A percentile compares a stretch with the other conserved stretches of the same genome.
These are phyloP conservation scores for Dysphania ambrosioides DNA, from an alignment of 148 eudicot species.

Conservation along the genomic window DNA sequence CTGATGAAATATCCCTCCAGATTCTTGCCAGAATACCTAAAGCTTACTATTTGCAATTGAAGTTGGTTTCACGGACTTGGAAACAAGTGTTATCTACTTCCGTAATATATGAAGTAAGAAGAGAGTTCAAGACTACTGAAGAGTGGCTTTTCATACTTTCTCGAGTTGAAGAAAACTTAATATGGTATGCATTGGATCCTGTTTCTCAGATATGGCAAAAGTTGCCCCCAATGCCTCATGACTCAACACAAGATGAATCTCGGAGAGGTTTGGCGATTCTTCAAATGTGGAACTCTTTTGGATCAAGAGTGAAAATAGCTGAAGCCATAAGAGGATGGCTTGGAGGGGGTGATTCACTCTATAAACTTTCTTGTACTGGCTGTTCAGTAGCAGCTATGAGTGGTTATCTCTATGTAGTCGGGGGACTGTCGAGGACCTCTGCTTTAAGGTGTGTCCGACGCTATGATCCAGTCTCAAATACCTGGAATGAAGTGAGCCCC, in stretches of 20 bases:
- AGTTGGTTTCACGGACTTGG: no score
- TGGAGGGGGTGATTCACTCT: constrained; percentile 51
- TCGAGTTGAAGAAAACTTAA: constrained; percentile 50
- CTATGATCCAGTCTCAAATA: constrained; percentile 66
- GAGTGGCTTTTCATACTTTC: constrained; percentile 83
- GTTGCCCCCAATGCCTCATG: constrained; percentile 73
- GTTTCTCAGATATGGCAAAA: constrained; percentile 66
- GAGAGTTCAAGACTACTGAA: constrained; percentile 69
- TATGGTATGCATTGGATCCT: constrained; percentile 85
- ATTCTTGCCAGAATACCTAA: constrained; percentile 91
- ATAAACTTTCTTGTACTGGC: constrained; percentile 67
- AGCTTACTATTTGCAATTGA: constrained; percentile 47
- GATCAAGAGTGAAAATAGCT: constrained; percentile 56
- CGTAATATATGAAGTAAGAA: constrained; percentile 67
- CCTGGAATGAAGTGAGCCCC: constrained; percentile 68
- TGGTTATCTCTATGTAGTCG: constrained; percentile 79
- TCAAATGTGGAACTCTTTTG: constrained; percentile 60
- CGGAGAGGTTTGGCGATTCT: constrained; percentile 45
- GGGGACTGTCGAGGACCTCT: constrained; percentile 67
- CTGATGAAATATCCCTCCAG: constrained; percentile 90
- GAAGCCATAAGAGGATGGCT: constrained; percentile 76
- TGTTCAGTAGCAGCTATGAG: constrained; percentile 76
- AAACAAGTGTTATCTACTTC: constrained; percentile 52
- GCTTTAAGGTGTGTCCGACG: constrained; percentile 71
- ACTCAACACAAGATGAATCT: constrained; percentile 38